Percentiles rank a stretch among this genome's conserved stretches.
These are phyloP conservation scores for Eucalyptus dawsonii DNA, from an alignment of 345 rosid species.

Conservation along the genomic window DNA sequence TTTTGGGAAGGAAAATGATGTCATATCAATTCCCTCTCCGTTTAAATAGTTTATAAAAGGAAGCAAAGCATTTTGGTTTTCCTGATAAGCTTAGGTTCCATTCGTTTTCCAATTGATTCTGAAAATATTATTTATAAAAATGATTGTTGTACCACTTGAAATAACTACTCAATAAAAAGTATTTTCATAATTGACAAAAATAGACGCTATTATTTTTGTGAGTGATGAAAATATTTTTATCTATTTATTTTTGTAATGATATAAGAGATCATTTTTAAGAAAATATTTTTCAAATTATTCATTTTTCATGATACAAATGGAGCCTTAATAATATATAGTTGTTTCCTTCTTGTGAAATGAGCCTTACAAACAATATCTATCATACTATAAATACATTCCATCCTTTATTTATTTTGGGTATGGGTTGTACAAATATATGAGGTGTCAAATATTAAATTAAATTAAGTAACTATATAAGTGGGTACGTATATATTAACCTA, in stretches of 20 bases:
- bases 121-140: no score
- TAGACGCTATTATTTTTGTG: no score
- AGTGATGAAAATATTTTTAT: no score
- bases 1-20: not conserved
- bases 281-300: not conserved
- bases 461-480: not conserved
- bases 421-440: not conserved
- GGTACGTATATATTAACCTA: not conserved
- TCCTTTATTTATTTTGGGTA: not conserved
- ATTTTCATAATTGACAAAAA: not conserved
- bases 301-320: not conserved
- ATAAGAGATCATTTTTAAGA: not conserved
- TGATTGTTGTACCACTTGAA: not conserved
- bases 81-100: not conserved
- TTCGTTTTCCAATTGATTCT: no score
- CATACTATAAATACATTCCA: not conserved
- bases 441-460: not conserved
- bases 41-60: not conserved
- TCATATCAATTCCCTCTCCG: not conserved
- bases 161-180: no score
- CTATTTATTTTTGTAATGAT: not conserved
- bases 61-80: not conserved
- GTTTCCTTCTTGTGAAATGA: not conserved
- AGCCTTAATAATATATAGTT: not conserved
- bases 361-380: not conserved